phyloP scores from a whole-genome alignment of 2,329 filamentous ascomycete species.

The Colletotrichum trifolii region DNA sequence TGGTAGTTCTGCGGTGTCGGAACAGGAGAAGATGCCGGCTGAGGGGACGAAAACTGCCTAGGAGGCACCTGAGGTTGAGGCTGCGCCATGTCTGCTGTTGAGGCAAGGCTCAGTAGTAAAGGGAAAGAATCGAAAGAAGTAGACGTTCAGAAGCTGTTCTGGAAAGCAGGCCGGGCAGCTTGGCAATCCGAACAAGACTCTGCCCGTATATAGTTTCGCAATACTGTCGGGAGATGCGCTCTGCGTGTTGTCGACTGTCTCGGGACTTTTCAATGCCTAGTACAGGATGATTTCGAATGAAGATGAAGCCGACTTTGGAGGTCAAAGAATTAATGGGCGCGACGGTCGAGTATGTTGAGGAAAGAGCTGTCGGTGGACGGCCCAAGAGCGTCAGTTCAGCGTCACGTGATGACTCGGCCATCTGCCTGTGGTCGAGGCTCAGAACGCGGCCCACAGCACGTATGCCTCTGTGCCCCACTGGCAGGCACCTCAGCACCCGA shows the following conservation, averaged over 20 bases:
- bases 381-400: constrained; percentile 45
- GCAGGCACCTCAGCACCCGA: no score
- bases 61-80: constrained; percentile 64
- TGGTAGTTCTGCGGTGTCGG: constrained; percentile 63
- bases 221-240: background rate
- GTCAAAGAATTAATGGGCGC: background rate
- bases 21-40: constrained; percentile 70
- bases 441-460: no score
- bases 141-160: constrained; percentile 25
- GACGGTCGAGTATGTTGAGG: constrained; percentile 31
- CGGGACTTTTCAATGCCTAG: no score
- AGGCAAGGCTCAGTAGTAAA: constrained; percentile 14
- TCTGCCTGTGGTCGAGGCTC: no score
- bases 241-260: no score
- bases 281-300: no score
- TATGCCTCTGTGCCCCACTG: no score
- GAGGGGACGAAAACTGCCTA: constrained; percentile 71
- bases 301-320: background rate
- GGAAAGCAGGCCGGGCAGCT: constrained; percentile 60
- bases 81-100: constrained; percentile 63
- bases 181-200: constrained; percentile 56
- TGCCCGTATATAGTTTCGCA: constrained; percentile 55
- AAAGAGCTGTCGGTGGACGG: constrained; percentile 27
- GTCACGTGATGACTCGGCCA: constrained; percentile 51
- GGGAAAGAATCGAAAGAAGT: constrained; percentile 30